Evolutionary conservation across 2,329 filamentous ascomycete species (phyloP).

Genomic region (Fusarium haematococcum): DNA sequence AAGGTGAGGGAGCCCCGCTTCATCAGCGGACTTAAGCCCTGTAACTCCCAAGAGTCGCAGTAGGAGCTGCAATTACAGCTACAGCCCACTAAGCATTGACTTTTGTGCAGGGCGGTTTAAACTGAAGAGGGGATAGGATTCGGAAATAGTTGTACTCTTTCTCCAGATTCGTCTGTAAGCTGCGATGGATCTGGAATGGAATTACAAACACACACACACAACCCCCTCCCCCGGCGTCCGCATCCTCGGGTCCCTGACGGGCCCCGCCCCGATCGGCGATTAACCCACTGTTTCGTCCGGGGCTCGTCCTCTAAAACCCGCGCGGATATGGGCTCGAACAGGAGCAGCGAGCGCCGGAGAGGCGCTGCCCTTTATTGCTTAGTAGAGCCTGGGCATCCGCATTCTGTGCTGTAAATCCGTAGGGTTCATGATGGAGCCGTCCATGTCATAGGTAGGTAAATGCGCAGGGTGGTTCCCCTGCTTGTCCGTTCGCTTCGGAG

Average conservation of each 20-base stretch:
- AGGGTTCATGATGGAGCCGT: neutral
- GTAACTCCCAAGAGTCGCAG: conserved; percentile 38
- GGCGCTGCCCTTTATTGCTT: neutral
- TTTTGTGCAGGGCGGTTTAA: neutral
- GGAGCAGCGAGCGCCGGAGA: neutral
- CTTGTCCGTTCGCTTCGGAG: conserved; percentile 26
- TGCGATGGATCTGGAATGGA: neutral
- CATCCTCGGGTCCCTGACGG: conserved; percentile 20
- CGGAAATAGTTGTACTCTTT: neutral
- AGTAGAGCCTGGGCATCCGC: conserved; percentile 4
- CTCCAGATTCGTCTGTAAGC: neutral
- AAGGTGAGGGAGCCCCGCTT: conserved; percentile 26
- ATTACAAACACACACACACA: neutral
- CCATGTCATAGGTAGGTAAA: neutral
- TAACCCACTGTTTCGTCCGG: conserved; percentile 32
- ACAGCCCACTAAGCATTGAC: neutral
- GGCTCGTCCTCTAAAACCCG: conserved; percentile 32
- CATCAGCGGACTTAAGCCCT: conserved; percentile 38
- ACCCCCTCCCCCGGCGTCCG: conserved; percentile 8
- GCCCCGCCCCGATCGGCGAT: conserved; percentile 41
- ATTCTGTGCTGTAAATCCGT: neutral
- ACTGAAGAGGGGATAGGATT: neutral
- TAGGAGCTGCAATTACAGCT: neutral
- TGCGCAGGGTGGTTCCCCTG: neutral
- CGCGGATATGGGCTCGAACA: conserved; percentile 26